These are phyloP conservation scores for Cystofilobasidium capitatum DNA, from an alignment of 768 basidiomycete genomes.

Conservation along the genomic window DNA sequence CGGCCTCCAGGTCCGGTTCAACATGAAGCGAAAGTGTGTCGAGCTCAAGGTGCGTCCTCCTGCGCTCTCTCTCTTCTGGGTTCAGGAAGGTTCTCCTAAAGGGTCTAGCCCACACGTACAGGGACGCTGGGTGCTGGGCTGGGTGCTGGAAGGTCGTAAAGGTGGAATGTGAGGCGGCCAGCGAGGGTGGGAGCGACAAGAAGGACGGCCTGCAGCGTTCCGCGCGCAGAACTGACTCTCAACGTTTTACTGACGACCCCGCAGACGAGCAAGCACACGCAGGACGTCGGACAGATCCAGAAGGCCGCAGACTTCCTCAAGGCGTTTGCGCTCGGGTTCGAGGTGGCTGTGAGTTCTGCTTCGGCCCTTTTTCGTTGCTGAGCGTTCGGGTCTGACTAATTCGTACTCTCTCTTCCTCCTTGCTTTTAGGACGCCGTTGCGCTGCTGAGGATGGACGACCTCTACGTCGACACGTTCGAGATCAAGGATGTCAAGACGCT, in stretches of 20 bases:
- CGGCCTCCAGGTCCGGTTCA: slow-evolving; percentile 95
- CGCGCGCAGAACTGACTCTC: no score
- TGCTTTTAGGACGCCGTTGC: slow-evolving; percentile 76
- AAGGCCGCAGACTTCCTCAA: slow-evolving; percentile 97
- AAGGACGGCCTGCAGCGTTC: no score
- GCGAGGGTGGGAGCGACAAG: no score
- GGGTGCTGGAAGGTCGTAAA: no score
- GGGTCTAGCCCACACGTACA: neutral
- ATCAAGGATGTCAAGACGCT: slow-evolving; percentile 98
- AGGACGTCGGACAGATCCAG: slow-evolving; percentile 83
- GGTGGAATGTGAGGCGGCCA: no score
- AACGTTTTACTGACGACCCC: neutral
- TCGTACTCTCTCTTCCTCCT: slow-evolving; percentile 4
- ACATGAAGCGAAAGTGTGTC: slow-evolving; percentile 74
- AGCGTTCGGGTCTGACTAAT: neutral
- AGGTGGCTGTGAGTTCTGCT: slow-evolving; percentile 66
- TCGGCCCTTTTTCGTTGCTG: neutral
- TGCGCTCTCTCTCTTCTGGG: neutral
- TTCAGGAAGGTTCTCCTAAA: neutral
- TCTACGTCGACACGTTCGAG: slow-evolving; percentile 97
- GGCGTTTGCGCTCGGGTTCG: slow-evolving; percentile 87
- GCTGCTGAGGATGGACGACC: slow-evolving; percentile 84
- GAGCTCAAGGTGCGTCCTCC: slow-evolving; percentile 75
- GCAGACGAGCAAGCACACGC: slow-evolving; percentile 86
- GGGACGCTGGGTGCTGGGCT: no score